Base-by-base conservation (phyloP, 129 eudicot species). In the Flaveria bidentis region DNA sequence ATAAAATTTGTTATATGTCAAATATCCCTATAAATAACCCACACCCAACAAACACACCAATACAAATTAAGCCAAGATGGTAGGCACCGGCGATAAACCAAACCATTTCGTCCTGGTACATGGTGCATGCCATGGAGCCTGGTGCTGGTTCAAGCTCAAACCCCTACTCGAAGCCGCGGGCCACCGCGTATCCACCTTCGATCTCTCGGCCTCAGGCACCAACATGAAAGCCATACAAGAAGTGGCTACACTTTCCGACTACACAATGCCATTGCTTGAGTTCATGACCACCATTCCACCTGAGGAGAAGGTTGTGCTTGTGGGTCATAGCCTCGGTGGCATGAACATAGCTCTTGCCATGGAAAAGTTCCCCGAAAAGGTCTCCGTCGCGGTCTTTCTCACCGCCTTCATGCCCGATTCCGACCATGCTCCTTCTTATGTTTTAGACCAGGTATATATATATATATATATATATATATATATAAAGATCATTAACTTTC, bases 101-200 rank as follows among this genome's bases (percentile, higher is more conserved):
- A 82, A 52, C 46, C 97, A 91, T 51, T 81, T 88, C 70, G 87
- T 91, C 55, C 85, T 91, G 1, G 90, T 91, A 2, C 97, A 91
- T 75, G 97, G 97, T 22, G 87, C 92, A 30, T 81, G 95, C 82
- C 95, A 88, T 77, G 97, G 97, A 17, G 92, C 92, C 53, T 91
- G 97, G 97, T 63, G 85, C 17, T 91, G 97, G 97, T 86, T 75
- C 81, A 91, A 91, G 85, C 80, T 91, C 56, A 84, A 84, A 79
- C 95, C 90, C 14, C 82, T 77, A 61, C 83, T 87, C 0, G 82
- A 84, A 78, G 73, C 87, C 1, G 82, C 92, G 22, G 92, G 92
- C 68, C 92, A 91, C 82, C 87, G 81, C 2, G 95, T 86, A 41
- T 81, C 91, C 6, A 84, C 90, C 77, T 78, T 88, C 36, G 90